These are phyloP conservation scores for Davidsoniella australis DNA, from an alignment of 2,329 filamentous ascomycete genomes.

Conservation along the genomic window DNA sequence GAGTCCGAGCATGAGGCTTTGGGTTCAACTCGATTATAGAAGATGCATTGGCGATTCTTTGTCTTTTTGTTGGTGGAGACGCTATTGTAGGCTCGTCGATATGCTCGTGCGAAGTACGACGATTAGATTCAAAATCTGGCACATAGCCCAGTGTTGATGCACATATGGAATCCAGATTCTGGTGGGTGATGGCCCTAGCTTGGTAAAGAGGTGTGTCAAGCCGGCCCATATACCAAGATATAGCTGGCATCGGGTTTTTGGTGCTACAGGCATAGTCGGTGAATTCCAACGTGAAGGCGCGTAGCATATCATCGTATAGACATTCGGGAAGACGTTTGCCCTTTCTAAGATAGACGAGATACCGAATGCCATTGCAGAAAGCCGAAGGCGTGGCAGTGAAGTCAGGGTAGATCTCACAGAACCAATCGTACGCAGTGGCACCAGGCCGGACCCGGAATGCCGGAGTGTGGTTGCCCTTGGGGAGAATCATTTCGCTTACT, in stretches of 20 bases:
- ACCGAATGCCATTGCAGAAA: conserved; percentile 30
- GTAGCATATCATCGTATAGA: conserved; percentile 37
- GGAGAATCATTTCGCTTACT: background rate
- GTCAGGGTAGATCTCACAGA: conserved; percentile 26
- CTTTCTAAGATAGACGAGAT: conserved; percentile 23
- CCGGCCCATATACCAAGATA: conserved; percentile 26
- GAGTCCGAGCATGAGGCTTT: background rate
- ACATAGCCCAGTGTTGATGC: background rate
- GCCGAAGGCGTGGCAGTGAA: conserved; percentile 23
- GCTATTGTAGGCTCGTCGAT: background rate
- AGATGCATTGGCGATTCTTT: background rate
- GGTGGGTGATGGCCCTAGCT: conserved; percentile 20
- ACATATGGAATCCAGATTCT: conserved; percentile 20
- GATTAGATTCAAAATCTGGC: background rate
- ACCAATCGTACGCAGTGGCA: conserved; percentile 22
- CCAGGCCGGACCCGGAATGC: background rate
- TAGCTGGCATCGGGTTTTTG: conserved; percentile 20
- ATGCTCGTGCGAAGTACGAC: background rate
- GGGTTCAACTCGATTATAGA: background rate
- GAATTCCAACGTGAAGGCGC: conserved; percentile 26
- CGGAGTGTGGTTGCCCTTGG: background rate
- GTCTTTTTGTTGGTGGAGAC: background rate
- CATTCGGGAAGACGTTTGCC: conserved; percentile 23
- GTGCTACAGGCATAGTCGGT: conserved; percentile 22
- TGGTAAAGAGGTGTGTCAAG: conserved; percentile 18